A percentile compares a stretch with the other conserved stretches of the same genome.
phyloP scores from a whole-genome alignment of 2,329 filamentous ascomycete genomes.

The Alternaria gansuensis region DNA sequence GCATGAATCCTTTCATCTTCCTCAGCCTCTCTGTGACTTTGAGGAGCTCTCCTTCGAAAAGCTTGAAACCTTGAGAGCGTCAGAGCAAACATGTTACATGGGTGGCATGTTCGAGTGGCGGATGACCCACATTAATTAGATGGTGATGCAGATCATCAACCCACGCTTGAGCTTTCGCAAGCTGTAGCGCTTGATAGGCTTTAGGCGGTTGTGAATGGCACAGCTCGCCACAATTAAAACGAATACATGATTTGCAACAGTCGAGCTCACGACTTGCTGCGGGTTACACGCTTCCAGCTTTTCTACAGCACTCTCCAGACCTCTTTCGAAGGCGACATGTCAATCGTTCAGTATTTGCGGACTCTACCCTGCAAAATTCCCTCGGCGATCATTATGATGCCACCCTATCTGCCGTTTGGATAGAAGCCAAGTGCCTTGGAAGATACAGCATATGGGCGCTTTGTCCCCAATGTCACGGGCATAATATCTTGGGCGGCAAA shows the following conservation, averaged over 20 bases:
- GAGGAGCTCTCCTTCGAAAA: neutral
- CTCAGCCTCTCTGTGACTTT: neutral
- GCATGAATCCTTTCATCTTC: too few species aligned
- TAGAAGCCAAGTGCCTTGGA: conserved; percentile 18
- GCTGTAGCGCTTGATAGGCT: neutral
- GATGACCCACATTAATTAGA: neutral
- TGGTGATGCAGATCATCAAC: neutral
- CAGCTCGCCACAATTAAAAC: neutral
- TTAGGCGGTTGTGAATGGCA: neutral
- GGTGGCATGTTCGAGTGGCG: neutral
- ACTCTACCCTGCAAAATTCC: neutral
- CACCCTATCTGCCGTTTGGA: neutral
- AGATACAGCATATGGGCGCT: conserved; percentile 10
- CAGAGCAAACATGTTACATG: neutral
- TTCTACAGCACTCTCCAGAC: neutral
- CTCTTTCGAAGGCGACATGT: neutral
- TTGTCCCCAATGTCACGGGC: conserved; percentile 22
- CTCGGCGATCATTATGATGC: neutral
- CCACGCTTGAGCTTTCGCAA: neutral
- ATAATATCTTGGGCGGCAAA: conserved; percentile 25
- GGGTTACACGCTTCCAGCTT: neutral
- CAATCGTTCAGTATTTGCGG: neutral
- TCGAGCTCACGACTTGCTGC: too few species aligned
- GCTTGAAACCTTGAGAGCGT: neutral
- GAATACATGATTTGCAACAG: neutral